Percentiles rank a stretch among this genome's conserved stretches.
Conservation (phyloP, 306 rosid species). For the Prunus mira region DNA sequence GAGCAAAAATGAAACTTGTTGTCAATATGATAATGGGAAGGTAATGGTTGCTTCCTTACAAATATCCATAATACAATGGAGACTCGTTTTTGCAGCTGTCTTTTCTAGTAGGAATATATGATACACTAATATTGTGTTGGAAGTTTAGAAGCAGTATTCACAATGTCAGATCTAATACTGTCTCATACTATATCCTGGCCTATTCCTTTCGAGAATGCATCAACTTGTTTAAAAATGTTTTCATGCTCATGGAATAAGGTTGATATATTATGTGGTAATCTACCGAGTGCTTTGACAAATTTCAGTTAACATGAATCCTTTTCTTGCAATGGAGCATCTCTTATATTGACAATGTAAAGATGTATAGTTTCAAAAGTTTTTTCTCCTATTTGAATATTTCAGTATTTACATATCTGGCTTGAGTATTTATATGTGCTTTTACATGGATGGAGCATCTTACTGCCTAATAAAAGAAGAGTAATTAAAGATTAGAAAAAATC, state of each 20-base stretch:
- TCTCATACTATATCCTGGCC: background rate
- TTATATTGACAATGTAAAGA: background rate
- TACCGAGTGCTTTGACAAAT: background rate
- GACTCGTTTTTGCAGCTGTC: background rate
- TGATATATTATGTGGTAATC: background rate
- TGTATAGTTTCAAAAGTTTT: background rate
- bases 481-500: background rate
- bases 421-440: background rate
- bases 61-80: constrained; percentile 3
- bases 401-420: background rate
- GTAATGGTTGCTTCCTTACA: constrained; percentile 32
- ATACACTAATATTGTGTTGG: background rate
- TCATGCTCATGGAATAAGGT: background rate
- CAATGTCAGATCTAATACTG: background rate
- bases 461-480: background rate
- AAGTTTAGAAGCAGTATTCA: background rate
- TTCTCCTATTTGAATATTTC: background rate
- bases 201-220: background rate
- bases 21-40: constrained; percentile 99
- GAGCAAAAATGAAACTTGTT: constrained; percentile 95
- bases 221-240: background rate
- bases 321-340: background rate
- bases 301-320: background rate
- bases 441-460: background rate
- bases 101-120: background rate